Conservation (phyloP, 805 yeast genomes). For the Saccharomycopsis fodiens region DNA sequence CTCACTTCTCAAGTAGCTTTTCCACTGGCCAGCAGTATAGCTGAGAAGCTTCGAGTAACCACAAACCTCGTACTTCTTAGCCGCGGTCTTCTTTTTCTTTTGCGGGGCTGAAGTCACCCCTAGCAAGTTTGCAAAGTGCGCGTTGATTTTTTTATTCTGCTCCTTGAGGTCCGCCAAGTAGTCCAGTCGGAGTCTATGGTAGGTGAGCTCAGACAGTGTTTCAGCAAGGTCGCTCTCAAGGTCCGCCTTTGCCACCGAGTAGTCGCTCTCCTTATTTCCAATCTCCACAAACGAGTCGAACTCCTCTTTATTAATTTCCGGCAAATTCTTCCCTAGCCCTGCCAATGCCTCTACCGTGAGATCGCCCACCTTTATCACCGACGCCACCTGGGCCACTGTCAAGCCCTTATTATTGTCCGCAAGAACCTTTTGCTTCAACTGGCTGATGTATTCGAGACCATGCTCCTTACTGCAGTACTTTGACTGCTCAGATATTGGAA, state of each 20-base stretch:
- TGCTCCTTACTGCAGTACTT: constrained; percentile 75
- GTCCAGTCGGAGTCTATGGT: constrained; percentile 19
- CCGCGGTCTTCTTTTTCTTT: constrained; percentile 20
- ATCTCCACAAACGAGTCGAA: constrained; percentile 20
- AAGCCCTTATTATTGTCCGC: constrained; percentile 13
- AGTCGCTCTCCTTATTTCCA: constrained; percentile 17
- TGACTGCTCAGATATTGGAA: constrained; percentile 44
- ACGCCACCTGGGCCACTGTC: neutral
- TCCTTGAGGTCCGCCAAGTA: constrained; percentile 24
- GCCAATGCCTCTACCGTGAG: constrained; percentile 22
- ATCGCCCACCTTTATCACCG: neutral
- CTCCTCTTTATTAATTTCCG: constrained; percentile 32
- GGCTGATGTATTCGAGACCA: constrained; percentile 40
- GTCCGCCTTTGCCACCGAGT: constrained; percentile 10
- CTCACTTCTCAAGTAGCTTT: constrained; percentile 9
- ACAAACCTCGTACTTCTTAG: constrained; percentile 42
- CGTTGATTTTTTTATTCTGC: constrained; percentile 25
- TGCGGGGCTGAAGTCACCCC: neutral
- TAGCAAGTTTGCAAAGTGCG: constrained; percentile 16
- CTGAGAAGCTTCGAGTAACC: constrained; percentile 36
- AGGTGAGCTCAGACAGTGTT: constrained; percentile 1
- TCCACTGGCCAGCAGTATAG: constrained; percentile 7
- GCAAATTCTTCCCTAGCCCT: constrained; percentile 34
- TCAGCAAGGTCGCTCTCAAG: neutral
- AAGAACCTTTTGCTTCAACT: constrained; percentile 23